Evolutionary conservation across 2,329 filamentous ascomycete species (phyloP).

Genomic region (Tolypocladium cylindrosporum): DNA sequence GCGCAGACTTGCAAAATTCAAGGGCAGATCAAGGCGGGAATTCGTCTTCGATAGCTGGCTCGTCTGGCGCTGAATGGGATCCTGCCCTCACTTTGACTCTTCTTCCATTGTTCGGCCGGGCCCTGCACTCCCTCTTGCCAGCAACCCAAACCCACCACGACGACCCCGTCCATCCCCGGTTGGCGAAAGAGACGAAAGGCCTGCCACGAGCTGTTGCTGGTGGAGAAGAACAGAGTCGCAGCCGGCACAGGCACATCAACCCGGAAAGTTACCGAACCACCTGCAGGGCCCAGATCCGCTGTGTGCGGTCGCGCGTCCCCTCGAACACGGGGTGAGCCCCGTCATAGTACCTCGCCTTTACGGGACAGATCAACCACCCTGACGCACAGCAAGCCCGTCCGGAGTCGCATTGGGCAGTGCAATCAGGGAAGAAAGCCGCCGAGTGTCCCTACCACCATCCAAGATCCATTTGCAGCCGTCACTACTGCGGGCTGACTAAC

Average conservation of each 20-base stretch:
- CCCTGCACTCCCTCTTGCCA: background rate
- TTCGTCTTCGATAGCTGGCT: conserved; percentile 5
- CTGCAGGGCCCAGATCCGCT: background rate
- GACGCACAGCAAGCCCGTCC: background rate
- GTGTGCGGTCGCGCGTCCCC: background rate
- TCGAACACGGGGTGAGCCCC: background rate
- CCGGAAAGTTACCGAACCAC: background rate
- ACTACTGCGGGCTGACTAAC: background rate
- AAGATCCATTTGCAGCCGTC: background rate
- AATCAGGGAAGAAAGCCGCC: background rate
- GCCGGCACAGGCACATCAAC: background rate
- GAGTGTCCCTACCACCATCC: background rate
- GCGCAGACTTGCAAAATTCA: background rate
- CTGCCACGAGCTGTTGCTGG: background rate
- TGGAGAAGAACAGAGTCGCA: background rate
- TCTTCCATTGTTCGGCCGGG: background rate
- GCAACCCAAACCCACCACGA: background rate
- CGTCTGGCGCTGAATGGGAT: conserved; percentile 6
- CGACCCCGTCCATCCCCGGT: background rate
- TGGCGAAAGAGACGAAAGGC: background rate
- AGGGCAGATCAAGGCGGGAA: background rate
- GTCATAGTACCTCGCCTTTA: background rate
- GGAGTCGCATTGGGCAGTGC: background rate
- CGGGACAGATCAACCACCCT: background rate
- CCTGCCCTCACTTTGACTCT: background rate